phyloP scores from a whole-genome alignment of 805 yeast species.

The Hanseniaspora taiwanica region DNA sequence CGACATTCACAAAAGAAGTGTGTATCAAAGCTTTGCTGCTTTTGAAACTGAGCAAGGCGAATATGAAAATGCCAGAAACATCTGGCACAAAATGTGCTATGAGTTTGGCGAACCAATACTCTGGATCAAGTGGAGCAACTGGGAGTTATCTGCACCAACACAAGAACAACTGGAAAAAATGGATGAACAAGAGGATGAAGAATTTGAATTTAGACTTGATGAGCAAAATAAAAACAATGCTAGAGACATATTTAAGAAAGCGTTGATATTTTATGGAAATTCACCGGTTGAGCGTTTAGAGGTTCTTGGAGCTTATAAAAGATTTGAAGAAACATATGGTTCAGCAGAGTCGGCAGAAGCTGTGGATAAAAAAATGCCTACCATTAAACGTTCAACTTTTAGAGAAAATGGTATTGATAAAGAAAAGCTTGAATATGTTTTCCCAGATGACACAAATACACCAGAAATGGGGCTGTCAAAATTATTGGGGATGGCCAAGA shows the following conservation, averaged over 20 bases:
- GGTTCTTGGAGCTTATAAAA: conserved; percentile 46
- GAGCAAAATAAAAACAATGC: conserved; percentile 38
- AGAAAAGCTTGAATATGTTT: conserved; percentile 47
- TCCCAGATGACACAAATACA: conserved; percentile 44
- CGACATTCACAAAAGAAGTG: not conserved
- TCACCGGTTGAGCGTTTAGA: conserved; percentile 33
- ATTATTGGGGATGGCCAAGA: conserved; percentile 34
- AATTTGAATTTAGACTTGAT: conserved; percentile 35
- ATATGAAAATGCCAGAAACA: conserved; percentile 39
- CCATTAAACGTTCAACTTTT: conserved; percentile 26
- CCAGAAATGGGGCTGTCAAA: conserved; percentile 16
- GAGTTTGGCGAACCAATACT: conserved; percentile 24
- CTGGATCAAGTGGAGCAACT: conserved; percentile 59
- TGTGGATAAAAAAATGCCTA: conserved; percentile 40
- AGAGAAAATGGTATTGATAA: conserved; percentile 32
- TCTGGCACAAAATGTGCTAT: conserved; percentile 30
- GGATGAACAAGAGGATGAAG: conserved; percentile 34
- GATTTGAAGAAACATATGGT: conserved; percentile 59
- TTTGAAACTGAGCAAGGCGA: conserved; percentile 48
- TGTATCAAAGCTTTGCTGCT: conserved; percentile 31
- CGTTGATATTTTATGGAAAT: conserved; percentile 31
- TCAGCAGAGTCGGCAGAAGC: conserved; percentile 21
- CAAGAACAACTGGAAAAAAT: conserved; percentile 32
- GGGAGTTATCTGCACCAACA: conserved; percentile 56
- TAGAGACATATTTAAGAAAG: conserved; percentile 44